phyloP scores from a whole-genome alignment of 192 early-diverging fungal genomes.

The Rhizophagus clarus region DNA sequence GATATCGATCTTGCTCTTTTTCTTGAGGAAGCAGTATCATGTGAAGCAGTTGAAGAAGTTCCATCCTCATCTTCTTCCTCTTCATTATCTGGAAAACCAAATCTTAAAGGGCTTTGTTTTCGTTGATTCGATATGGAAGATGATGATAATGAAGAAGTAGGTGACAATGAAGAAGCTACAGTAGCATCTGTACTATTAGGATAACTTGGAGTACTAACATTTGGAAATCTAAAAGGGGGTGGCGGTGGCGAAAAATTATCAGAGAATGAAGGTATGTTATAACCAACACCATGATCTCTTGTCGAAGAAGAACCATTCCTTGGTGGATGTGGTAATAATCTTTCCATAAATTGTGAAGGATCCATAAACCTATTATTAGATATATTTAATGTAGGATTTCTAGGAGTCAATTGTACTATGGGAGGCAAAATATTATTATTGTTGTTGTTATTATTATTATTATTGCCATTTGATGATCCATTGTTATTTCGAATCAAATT shows the following conservation, averaged over 20 bases:
- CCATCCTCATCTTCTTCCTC: slow-evolving; percentile 22
- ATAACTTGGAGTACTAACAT: slow-evolving; percentile 7
- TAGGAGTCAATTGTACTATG: slow-evolving; percentile 3
- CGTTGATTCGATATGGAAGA: not conserved
- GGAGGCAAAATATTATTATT: slow-evolving; percentile 1
- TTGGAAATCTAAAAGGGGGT: slow-evolving; percentile 1
- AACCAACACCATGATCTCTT: not conserved
- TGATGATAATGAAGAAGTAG: slow-evolving; percentile 1
- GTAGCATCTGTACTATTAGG: not conserved
- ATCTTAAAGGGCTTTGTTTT: slow-evolving; percentile 25
- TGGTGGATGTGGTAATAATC: not conserved
- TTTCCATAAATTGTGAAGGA: not conserved
- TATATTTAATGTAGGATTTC: slow-evolving; percentile 1
- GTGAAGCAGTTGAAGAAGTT: not conserved
- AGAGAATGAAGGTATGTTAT: not conserved
- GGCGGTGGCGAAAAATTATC: not conserved
- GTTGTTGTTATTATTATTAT: not conserved
- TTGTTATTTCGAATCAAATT: not conserved
- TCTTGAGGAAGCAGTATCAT: slow-evolving; percentile 1
- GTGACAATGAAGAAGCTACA: not conserved
- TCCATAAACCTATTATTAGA: not conserved
- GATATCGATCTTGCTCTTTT: slow-evolving; percentile 25
- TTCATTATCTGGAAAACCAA: slow-evolving; percentile 16
- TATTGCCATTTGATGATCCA: not conserved
- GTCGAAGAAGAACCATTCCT: not conserved